Conservation (phyloP, 2,329 filamentous ascomycete species). For the Botrytis fabae region DNA sequence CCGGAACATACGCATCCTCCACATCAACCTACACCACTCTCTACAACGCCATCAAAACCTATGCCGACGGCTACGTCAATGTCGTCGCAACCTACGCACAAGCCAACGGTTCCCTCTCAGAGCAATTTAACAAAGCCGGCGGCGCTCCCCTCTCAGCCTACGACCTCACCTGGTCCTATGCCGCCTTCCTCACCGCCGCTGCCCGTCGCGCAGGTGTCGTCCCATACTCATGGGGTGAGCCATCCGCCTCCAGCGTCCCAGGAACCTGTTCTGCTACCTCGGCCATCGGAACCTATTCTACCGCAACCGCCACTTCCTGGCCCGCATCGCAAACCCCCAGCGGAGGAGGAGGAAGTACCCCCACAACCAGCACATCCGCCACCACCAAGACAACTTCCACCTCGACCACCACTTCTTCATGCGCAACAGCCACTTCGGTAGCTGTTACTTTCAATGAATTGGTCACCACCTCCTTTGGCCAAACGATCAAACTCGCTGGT, state of each 20-base stretch:
- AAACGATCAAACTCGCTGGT: constrained; percentile 67
- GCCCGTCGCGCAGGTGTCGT: constrained; percentile 56
- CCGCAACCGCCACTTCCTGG: constrained; percentile 47
- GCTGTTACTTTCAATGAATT: constrained; percentile 63
- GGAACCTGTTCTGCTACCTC: constrained; percentile 50
- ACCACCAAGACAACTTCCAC: constrained; percentile 24
- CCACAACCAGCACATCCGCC: constrained; percentile 23
- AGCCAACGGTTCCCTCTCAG: constrained; percentile 62
- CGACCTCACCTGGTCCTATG: constrained; percentile 74
- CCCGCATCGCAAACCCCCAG: constrained; percentile 44
- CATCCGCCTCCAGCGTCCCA: constrained; percentile 50
- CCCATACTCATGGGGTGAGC: constrained; percentile 57
- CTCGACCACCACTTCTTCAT: constrained; percentile 43
- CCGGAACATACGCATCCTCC: constrained; percentile 65
- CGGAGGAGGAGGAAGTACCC: constrained; percentile 24
- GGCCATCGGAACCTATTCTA: constrained; percentile 53
- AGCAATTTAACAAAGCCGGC: constrained; percentile 61
- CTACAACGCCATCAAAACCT: constrained; percentile 60
- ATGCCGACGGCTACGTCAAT: constrained; percentile 59
- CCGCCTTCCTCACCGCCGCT: constrained; percentile 64
- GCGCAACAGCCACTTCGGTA: constrained; percentile 48
- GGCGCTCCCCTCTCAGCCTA: constrained; percentile 60
- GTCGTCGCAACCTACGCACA: constrained; percentile 53
- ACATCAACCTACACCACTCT: constrained; percentile 62
- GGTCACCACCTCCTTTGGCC: constrained; percentile 58